phyloP scores from a whole-genome alignment of 2,329 filamentous ascomycete species.

The Ascochyta koolunga region DNA sequence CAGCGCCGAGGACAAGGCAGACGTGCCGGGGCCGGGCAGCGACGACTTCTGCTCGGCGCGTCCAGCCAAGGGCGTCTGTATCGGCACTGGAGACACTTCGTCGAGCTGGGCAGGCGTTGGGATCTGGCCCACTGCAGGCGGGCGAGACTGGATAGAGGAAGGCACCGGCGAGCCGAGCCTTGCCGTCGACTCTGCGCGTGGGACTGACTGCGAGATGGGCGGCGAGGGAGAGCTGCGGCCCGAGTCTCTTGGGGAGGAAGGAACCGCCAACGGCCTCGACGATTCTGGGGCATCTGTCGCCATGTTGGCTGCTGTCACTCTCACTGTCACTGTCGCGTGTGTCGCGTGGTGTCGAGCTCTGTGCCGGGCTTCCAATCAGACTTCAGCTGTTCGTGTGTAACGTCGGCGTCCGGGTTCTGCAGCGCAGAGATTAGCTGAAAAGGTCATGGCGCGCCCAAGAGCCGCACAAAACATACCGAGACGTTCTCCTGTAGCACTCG shows the following conservation, averaged over 20 bases:
- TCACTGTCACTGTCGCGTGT: slow-evolving; percentile 2
- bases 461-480: slow-evolving; percentile 9
- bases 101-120: slow-evolving; percentile 57
- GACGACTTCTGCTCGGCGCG: slow-evolving; percentile 62
- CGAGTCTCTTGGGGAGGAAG: slow-evolving; percentile 34
- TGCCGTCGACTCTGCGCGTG: slow-evolving; percentile 60
- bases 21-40: slow-evolving; percentile 78
- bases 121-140: slow-evolving; percentile 58
- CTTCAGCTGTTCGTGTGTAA: slow-evolving; percentile 32
- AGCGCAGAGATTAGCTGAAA: slow-evolving; percentile 4
- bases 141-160: slow-evolving; percentile 49
- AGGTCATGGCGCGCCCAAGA: slow-evolving; percentile 1
- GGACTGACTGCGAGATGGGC: slow-evolving; percentile 47
- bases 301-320: slow-evolving; percentile 1
- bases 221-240: slow-evolving; percentile 33
- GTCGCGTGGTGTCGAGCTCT: slow-evolving; percentile 10
- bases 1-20: slow-evolving; percentile 86
- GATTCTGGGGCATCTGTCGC: slow-evolving; percentile 19
- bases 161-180: slow-evolving; percentile 63
- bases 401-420: slow-evolving; percentile 21
- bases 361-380: slow-evolving; percentile 3
- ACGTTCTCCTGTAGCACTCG: slow-evolving; percentile 4
- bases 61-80: slow-evolving; percentile 68
- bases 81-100: slow-evolving; percentile 41
- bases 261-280: slow-evolving; percentile 38